Conservation (phyloP, 2,329 filamentous ascomycete species). For the Beauveria varroae region DNA sequence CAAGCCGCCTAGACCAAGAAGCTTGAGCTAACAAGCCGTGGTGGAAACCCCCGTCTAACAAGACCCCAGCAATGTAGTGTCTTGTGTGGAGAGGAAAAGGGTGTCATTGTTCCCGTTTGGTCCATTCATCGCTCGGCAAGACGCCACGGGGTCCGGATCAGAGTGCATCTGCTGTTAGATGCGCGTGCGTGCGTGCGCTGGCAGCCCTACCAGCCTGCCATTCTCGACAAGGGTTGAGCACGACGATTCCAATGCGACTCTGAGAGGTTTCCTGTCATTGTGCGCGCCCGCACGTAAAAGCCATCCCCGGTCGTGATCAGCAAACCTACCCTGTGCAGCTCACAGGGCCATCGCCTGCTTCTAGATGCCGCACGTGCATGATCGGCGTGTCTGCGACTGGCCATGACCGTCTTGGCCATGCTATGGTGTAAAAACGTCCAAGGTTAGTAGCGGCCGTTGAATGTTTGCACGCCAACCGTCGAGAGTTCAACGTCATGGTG, state of each 20-base stretch:
- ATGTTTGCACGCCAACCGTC: too few species aligned
- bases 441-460: not conserved
- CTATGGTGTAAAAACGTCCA: not conserved
- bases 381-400: not conserved
- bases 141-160: slow-evolving; percentile 4
- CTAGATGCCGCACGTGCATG: not conserved
- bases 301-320: not conserved
- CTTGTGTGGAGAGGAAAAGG: not conserved
- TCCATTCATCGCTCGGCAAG: slow-evolving; percentile 6
- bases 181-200: not conserved
- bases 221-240: not conserved
- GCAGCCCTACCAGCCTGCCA: not conserved
- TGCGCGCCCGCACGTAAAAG: not conserved
- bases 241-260: not conserved
- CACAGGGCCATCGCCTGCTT: not conserved
- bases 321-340: not conserved
- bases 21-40: not conserved
- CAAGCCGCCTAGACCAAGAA: not conserved
- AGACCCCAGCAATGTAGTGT: not conserved
- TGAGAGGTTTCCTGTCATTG: not conserved
- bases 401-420: not conserved
- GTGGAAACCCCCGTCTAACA: not conserved
- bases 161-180: not conserved
- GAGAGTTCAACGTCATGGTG: too few species aligned
- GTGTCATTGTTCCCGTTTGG: not conserved